Base-by-base conservation (phyloP, 805 yeast genomes). In the Naumovozyma castellii region DNA sequence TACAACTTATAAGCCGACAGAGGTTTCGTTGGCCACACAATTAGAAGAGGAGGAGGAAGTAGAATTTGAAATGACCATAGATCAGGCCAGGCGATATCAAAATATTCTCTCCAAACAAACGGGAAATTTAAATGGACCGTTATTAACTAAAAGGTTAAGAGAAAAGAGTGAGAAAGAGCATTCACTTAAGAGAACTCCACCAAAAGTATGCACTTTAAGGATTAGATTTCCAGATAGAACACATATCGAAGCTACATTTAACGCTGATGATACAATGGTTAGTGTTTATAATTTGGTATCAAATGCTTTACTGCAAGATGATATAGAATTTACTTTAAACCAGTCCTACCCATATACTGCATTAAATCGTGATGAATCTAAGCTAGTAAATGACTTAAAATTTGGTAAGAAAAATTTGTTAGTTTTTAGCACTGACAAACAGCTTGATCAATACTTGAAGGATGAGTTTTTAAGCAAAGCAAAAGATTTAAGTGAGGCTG, bases 221-320 rank as follows among this genome's bases (percentile, higher is more conserved):
- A 49, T 80, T 9, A 65, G 72, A 39, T 72, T 80, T 43, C 84
- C 84, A 0, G 83, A 80, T 54, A 67, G 69, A 40, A 64, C 69
- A 2, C 63, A 62, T 17, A 51, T 79, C 1, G 78, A 79, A 46
- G 62, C 74, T 14, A 65, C 61, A n/a, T 71, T 80, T 46, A 51
- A 53, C 9, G 67, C 75, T 5, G 48, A 50, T 1, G 75, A 75
- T 36, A 67, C 72, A 0, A 50, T 62, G 35, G 14, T 34, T 0
- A 51, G 49, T 8, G 44, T 67, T 5, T 66, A 68, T 41, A 41
- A 46, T 0, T 44, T 51, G 28, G 57, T 65, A 3, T 33, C 47
- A 33, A 35, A 61, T 40, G 44, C 57, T 41, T 36, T 72, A 5
- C 41, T 54, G 2, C 50, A 61, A 18, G 59, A 60, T 3, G 37